These are phyloP conservation scores for Thielaviopsis euricoi DNA, from an alignment of 2,329 filamentous ascomycete species.

Conservation along the genomic window DNA sequence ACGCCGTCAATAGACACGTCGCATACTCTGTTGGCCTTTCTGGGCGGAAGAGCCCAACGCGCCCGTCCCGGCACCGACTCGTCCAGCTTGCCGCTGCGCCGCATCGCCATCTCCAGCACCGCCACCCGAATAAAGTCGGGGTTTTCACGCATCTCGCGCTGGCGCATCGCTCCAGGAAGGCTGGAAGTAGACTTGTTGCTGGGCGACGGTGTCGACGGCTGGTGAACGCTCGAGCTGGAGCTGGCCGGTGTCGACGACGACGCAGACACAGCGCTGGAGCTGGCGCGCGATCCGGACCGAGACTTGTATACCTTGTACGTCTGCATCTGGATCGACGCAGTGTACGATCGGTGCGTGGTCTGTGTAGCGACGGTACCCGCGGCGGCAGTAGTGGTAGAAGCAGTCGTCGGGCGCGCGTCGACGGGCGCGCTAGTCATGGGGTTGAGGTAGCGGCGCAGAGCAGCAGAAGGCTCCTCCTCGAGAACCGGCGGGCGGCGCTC, in stretches of 20 bases:
- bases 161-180: slow-evolving; percentile 34
- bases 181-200: slow-evolving; percentile 19
- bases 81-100: slow-evolving; percentile 47
- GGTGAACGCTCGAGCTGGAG: slow-evolving; percentile 12
- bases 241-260: slow-evolving; percentile 18
- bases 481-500: slow-evolving; percentile 47
- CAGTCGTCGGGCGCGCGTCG: slow-evolving; percentile 8
- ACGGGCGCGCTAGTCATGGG: slow-evolving; percentile 25
- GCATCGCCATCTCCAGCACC: slow-evolving; percentile 59
- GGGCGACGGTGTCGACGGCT: slow-evolving; percentile 19
- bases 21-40: slow-evolving; percentile 38
- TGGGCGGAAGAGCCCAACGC: slow-evolving; percentile 51
- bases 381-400: slow-evolving; percentile 15
- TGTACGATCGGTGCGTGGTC: slow-evolving; percentile 27
- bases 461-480: slow-evolving; percentile 48
- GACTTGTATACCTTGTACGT: slow-evolving; percentile 46
- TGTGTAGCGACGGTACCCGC: slow-evolving; percentile 15
- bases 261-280: slow-evolving; percentile 17
- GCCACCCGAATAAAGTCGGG: slow-evolving; percentile 55
- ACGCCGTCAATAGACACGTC: slow-evolving; percentile 41
- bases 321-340: slow-evolving; percentile 56
- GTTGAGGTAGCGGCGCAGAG: slow-evolving; percentile 50
- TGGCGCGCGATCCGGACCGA: slow-evolving; percentile 20
- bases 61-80: slow-evolving; percentile 49
- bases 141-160: slow-evolving; percentile 54